These are phyloP conservation scores for Xylariaceae sp. DNA, from an alignment of 2,329 filamentous ascomycete genomes.

Conservation along the genomic window DNA sequence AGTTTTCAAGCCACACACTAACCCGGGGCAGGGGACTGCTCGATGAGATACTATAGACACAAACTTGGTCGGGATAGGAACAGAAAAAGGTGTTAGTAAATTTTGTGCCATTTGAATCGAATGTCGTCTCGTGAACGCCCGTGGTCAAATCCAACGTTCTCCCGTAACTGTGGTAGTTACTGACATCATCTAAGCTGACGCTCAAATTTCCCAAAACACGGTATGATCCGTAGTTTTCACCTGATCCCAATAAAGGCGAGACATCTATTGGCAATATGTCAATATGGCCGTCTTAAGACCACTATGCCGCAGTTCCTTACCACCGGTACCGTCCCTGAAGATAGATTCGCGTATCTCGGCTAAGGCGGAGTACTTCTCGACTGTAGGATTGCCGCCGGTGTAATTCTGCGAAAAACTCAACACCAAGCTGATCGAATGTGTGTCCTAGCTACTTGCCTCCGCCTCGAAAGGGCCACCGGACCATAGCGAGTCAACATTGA, in stretches of 20 bases:
- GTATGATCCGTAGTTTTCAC: slow-evolving; percentile 48
- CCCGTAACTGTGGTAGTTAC: slow-evolving; percentile 40
- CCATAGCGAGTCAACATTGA: slow-evolving; percentile 55
- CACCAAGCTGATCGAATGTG: slow-evolving; percentile 1
- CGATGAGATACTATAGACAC: slow-evolving; percentile 32
- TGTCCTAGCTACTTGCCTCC: slow-evolving; percentile 32
- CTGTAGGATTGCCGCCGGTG: slow-evolving; percentile 49
- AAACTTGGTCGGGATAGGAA: slow-evolving; percentile 45
- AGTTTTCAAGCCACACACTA: slow-evolving; percentile 46
- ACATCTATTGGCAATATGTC: slow-evolving; percentile 34
- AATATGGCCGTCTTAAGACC: background rate
- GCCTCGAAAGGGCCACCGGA: slow-evolving; percentile 52
- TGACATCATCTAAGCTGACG: slow-evolving; percentile 40
- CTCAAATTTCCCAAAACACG: slow-evolving; percentile 51
- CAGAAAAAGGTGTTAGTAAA: slow-evolving; percentile 47
- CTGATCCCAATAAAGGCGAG: slow-evolving; percentile 42
- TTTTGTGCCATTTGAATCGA: slow-evolving; percentile 37
- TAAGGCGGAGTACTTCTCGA: slow-evolving; percentile 39
- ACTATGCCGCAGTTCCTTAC: slow-evolving; percentile 25
- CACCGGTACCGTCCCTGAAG: slow-evolving; percentile 53
- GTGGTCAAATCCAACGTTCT: slow-evolving; percentile 47
- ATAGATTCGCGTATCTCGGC: slow-evolving; percentile 49
- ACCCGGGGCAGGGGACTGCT: slow-evolving; percentile 42
- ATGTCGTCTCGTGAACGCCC: slow-evolving; percentile 43
- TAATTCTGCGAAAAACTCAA: slow-evolving; percentile 40